These are phyloP conservation scores for Phytophthora pistaciae DNA, from an alignment of 352 stramenopile genomes.

Conservation along the genomic window DNA sequence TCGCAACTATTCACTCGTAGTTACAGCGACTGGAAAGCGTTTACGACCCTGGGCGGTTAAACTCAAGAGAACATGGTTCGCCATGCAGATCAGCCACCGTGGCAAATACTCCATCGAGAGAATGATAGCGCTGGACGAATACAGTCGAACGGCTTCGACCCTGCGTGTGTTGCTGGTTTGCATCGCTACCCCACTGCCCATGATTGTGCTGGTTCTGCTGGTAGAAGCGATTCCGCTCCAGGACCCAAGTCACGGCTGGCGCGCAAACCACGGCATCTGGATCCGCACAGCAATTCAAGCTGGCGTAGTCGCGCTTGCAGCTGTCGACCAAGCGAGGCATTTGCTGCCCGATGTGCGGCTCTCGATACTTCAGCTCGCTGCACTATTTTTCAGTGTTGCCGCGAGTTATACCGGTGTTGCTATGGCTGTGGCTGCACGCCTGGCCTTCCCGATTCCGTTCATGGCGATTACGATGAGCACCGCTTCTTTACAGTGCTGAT, in stretches of 20 bases:
- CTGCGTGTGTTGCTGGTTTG: conserved; percentile 16
- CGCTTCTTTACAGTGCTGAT: background rate
- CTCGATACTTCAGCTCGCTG: background rate
- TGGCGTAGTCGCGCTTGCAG: background rate
- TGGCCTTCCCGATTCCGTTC: conserved; percentile 28
- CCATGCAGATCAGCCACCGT: conserved; percentile 31
- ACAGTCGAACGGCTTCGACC: conserved; percentile 5
- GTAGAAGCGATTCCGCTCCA: conserved; percentile 26
- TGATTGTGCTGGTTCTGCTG: conserved; percentile 10
- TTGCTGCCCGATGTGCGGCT: conserved; percentile 8
- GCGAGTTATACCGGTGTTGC: background rate
- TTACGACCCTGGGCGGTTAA: conserved; percentile 3
- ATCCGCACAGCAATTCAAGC: conserved; percentile 15
- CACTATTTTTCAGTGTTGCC: conserved; percentile 8
- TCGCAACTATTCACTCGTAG: conserved; percentile 10
- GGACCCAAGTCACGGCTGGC: conserved; percentile 18
- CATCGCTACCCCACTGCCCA: conserved; percentile 10
- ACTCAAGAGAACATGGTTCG: conserved; percentile 21
- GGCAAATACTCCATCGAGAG: conserved; percentile 34
- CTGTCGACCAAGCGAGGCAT: conserved; percentile 9
- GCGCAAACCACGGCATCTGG: conserved; percentile 22
- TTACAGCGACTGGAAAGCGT: background rate
- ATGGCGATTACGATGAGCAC: conserved; percentile 12
- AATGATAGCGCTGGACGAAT: conserved; percentile 26
- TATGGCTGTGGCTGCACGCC: conserved; percentile 9